phyloP scores from a whole-genome alignment of 164 flowering plant species.

The Malania oleifera region DNA sequence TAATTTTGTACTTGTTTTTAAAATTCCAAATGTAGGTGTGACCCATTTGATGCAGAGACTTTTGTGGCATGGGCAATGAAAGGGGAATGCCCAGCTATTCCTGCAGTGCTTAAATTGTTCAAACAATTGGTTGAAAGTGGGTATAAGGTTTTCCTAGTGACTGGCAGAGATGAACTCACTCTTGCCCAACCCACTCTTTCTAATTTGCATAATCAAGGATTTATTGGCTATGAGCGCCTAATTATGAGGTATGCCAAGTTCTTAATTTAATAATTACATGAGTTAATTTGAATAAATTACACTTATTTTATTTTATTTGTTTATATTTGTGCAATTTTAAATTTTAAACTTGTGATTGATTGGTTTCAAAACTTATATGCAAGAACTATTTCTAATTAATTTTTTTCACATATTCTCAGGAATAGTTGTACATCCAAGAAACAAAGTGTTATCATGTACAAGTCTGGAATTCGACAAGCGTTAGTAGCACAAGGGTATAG shows the following conservation, averaged over 20 bases:
- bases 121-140: constrained; percentile 38
- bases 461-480: constrained; percentile 48
- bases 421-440: constrained; percentile 39
- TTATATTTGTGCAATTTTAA: too few species aligned
- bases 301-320: too few species aligned
- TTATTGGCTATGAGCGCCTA: constrained; percentile 60
- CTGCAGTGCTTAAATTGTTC: constrained; percentile 40
- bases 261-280: too few species aligned
- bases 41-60: constrained; percentile 61
- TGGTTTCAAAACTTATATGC: too few species aligned
- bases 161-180: constrained; percentile 70
- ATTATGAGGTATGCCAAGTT: constrained; percentile 84
- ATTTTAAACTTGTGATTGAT: too few species aligned
- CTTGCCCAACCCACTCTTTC: constrained; percentile 40
- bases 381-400: too few species aligned
- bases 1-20: too few species aligned
- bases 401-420: constrained; percentile 21
- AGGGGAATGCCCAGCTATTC: constrained; percentile 54
- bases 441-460: constrained; percentile 47
- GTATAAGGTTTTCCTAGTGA: constrained; percentile 59
- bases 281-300: too few species aligned
- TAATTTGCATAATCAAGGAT: constrained; percentile 63
- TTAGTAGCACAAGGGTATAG: constrained; percentile 59
- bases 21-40: constrained; percentile 60
- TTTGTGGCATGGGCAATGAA: constrained; percentile 61